Evolutionary conservation across 2,329 filamentous ascomycete species (phyloP).

Genomic region (Cryphonectria parasitica): DNA sequence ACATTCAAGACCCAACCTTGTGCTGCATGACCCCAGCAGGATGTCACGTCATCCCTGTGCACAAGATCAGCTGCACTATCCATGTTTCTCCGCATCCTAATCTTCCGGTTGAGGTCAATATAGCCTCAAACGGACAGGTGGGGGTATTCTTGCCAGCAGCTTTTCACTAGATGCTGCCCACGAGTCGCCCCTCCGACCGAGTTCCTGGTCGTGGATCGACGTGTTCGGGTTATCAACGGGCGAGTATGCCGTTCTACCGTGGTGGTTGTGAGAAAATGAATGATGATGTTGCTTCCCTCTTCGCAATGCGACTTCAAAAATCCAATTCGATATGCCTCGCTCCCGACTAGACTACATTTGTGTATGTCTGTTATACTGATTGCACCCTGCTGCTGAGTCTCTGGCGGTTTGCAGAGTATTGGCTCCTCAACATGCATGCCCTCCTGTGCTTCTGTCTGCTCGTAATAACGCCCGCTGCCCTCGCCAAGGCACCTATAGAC

Average conservation of each 20-base stretch:
- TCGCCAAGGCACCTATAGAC: slow-evolving; percentile 34
- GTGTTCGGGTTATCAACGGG: slow-evolving; percentile 23
- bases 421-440: neutral
- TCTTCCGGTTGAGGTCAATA: slow-evolving; percentile 21
- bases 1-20: neutral
- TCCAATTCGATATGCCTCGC: slow-evolving; percentile 7
- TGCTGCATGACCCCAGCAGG: slow-evolving; percentile 3
- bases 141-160: slow-evolving; percentile 6
- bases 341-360: neutral
- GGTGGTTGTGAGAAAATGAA: neutral
- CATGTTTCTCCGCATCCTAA: slow-evolving; percentile 27
- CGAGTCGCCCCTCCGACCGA: slow-evolving; percentile 4
- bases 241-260: slow-evolving; percentile 15
- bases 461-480: slow-evolving; percentile 11
- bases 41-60: slow-evolving; percentile 1
- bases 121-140: slow-evolving; percentile 20
- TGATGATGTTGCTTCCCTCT: neutral
- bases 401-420: neutral
- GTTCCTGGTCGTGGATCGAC: slow-evolving; percentile 13
- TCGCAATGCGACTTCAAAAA: neutral
- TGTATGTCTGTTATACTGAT: neutral
- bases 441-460: slow-evolving; percentile 18
- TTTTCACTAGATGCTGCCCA: neutral
- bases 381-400: neutral
- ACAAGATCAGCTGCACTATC: neutral